Evolutionary conservation across 306 rosid species (phyloP), one percentile per base, ranked within the genome.

Genomic region (Lathyrus sativus): DNA sequence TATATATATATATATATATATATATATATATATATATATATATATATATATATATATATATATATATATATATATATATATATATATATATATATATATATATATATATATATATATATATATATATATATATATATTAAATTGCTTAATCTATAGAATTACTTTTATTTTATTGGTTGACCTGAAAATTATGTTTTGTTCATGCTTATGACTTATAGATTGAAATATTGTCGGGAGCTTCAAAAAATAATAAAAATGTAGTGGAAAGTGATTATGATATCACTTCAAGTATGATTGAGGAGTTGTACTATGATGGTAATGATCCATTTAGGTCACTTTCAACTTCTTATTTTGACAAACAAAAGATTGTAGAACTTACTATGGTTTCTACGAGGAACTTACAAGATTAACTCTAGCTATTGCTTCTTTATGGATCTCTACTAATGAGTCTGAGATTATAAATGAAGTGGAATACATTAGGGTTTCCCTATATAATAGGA

Each of bases 301-400:
- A 29, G 35, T 29, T 29, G 6, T 29, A 29, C 35, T 29, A 29
- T 29, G 35, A 29, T 29, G 35, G 35, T 29, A 29, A 29, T 29
- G 35, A 29, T 29, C 35, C 35, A 29, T 29, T 29, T 29, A 6
- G 35, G 4, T 3, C 35, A 28, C 9, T 64, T 85, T 91, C 0
- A 85, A 58, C 67, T 84, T 85, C 13, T 3, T 86, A 87, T 41
- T 79, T 85, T 6, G 88, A 92, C 13, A 92, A 83, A 60, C 77
- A 79, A 2, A 66, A 74, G 70, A 85, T 89, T 19, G 76, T 83
- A 39, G 91, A 87, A 80, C 83, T 89, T 8, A 92, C 91, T 3
- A 84, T 76, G 10, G 85, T 83, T 1, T 95, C 96, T 4, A 80
- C 87, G 89, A 92, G 64, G 98, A 92, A 70, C 76, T 92, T 7